These are phyloP conservation scores for Clathrospora elynae DNA, from an alignment of 2,329 filamentous ascomycete genomes.

Conservation along the genomic window DNA sequence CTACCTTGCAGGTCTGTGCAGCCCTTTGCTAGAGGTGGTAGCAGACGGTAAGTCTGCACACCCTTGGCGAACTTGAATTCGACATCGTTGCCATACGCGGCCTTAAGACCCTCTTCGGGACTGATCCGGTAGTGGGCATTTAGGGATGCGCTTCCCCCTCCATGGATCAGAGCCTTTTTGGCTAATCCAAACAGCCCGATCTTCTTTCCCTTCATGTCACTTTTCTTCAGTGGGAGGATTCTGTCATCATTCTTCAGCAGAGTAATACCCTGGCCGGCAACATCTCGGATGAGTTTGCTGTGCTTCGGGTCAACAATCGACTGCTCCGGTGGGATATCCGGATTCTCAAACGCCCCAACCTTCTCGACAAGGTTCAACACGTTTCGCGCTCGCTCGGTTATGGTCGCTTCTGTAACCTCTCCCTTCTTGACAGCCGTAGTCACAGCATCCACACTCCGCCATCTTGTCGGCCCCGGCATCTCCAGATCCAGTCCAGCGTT, in stretches of 20 bases:
- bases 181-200: slow-evolving; percentile 75
- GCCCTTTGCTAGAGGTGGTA: slow-evolving; percentile 35
- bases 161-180: slow-evolving; percentile 51
- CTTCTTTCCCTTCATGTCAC: slow-evolving; percentile 59
- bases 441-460: slow-evolving; percentile 70
- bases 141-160: slow-evolving; percentile 41
- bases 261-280: slow-evolving; percentile 71
- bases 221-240: slow-evolving; percentile 67
- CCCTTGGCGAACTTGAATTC: slow-evolving; percentile 43
- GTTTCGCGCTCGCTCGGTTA: slow-evolving; percentile 37
- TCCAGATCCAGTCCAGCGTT: slow-evolving; percentile 48
- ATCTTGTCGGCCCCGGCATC: slow-evolving; percentile 61
- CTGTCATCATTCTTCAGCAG: slow-evolving; percentile 72
- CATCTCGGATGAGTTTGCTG: slow-evolving; percentile 65
- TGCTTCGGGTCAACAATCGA: slow-evolving; percentile 67
- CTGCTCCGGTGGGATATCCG: slow-evolving; percentile 61
- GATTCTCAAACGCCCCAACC: slow-evolving; percentile 64
- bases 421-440: slow-evolving; percentile 44
- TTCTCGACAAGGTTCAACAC: slow-evolving; percentile 70
- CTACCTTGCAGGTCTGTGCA: slow-evolving; percentile 37
- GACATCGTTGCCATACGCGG: slow-evolving; percentile 35
- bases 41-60: slow-evolving; percentile 42
- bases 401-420: slow-evolving; percentile 56
- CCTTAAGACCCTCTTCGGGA: slow-evolving; percentile 32
- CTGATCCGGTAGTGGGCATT: slow-evolving; percentile 37